phyloP scores from a whole-genome alignment of 495 filamentous ascomycete genomes.

The Parathielavia appendiculata region DNA sequence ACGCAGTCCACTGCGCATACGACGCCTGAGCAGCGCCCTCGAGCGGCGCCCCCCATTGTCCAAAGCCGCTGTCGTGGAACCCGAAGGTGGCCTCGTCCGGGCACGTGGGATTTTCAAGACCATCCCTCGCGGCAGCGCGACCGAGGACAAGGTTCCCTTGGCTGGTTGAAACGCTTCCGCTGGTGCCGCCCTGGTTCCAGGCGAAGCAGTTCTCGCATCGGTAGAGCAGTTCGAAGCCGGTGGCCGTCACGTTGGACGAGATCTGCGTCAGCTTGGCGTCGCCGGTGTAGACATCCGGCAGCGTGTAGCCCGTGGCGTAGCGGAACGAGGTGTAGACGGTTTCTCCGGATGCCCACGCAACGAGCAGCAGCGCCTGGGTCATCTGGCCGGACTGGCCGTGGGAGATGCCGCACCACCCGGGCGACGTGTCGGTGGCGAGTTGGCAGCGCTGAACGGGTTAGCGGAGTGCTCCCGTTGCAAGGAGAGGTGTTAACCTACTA shows the following conservation, averaged over 20 bases:
- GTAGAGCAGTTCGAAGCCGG: conserved; percentile 54
- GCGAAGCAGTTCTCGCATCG: conserved; percentile 57
- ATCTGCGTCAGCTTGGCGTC: conserved; percentile 55
- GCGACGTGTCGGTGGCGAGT: conserved; percentile 21
- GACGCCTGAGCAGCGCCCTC: conserved; percentile 39
- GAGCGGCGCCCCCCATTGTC: conserved; percentile 42
- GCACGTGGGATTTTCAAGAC: conserved; percentile 26
- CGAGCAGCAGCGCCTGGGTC: conserved; percentile 53
- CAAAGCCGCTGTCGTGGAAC: conserved; percentile 36
- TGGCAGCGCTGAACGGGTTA: conserved; percentile 25
- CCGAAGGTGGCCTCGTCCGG: conserved; percentile 33
- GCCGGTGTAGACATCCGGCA: conserved; percentile 54
- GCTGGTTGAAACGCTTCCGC: conserved; percentile 25
- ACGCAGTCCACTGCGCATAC: conserved; percentile 47
- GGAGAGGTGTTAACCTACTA: conserved; percentile 36
- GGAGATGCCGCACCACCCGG: conserved; percentile 55
- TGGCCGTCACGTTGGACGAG: conserved; percentile 49
- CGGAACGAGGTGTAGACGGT: conserved; percentile 52
- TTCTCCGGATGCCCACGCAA: conserved; percentile 51
- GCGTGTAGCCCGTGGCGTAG: conserved; percentile 53
- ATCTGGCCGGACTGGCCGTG: conserved; percentile 49
- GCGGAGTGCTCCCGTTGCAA: neutral
- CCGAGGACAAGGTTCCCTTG: conserved; percentile 26
- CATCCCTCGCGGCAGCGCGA: conserved; percentile 25
- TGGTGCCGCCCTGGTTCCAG: conserved; percentile 41